phyloP scores from a whole-genome alignment of 345 rosid genomes.

The Eucalyptus marginata region DNA sequence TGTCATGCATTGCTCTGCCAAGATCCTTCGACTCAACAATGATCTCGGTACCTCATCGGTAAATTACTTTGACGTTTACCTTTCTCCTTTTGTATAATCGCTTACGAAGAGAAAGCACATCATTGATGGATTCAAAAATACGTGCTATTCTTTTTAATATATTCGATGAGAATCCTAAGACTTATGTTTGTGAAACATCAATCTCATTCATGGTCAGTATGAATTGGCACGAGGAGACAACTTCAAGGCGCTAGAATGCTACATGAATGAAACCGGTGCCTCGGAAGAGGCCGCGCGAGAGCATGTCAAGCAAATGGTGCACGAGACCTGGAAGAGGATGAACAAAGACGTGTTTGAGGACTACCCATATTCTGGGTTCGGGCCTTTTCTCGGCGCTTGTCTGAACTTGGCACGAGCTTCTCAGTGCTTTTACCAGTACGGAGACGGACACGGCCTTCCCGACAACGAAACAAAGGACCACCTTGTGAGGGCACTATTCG shows the following conservation, averaged over 20 bases:
- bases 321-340: slow-evolving; percentile 7
- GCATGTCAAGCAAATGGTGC: not conserved
- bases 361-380: not conserved
- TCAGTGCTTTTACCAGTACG: not conserved
- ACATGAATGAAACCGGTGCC: not conserved
- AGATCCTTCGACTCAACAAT: not conserved
- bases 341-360: not conserved
- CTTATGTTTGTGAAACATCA: not conserved
- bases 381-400: not conserved
- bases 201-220: not conserved
- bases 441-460: slow-evolving; percentile 3
- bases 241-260: not conserved
- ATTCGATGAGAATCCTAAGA: fast-evolving
- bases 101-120: not conserved
- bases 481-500: not conserved
- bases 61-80: not conserved
- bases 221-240: slow-evolving; percentile 2
- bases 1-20: not conserved
- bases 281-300: not conserved
- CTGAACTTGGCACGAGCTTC: not conserved
- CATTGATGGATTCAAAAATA: not conserved
- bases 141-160: not conserved
- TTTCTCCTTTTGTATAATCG: not conserved
- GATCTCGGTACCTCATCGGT: slow-evolving; percentile 7
- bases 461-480: not conserved